Base-by-base conservation (phyloP, 2,329 filamentous ascomycete species). In the Colletotrichum camelliae region DNA sequence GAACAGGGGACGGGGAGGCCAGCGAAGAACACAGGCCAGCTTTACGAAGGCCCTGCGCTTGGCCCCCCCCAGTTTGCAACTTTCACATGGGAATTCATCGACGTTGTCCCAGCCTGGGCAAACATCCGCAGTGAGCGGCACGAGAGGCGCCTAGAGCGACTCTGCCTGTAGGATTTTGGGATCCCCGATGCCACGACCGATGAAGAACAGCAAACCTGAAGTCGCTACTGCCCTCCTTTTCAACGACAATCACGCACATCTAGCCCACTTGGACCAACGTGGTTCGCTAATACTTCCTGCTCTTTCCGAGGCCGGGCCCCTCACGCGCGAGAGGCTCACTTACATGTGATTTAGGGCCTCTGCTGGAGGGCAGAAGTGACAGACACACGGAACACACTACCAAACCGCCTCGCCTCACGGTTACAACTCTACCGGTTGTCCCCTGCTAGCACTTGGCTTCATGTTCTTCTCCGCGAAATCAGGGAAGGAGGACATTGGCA, bases 61-160 rank as follows among this genome's bases (percentile, higher is more conserved):
- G 43, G 39, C 27, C 61, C 10, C n/a, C 10, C 27, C n/a, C n/a
- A 21, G 35, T 39, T 64, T 43, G 43, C 35, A 48, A 69, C 52
- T 21, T n/a, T 74, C 74, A 76, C 74, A 76, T 74, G 74, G 70
- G 16, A 76, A 52, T 55, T 37, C 43, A 21, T 61, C 64, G 33
- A 37, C 35, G 12, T 31, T 33, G 37, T 52, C 43, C 39, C 27
- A 67, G 55, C 55, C 57, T 57, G 21, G 64, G 39, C 21, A 60
- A 48, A 68, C 18, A 64, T 57, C 57, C 73, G 58, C 52, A 16
- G 24, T 39, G n/a, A 55, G 24, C 31, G 60, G 33, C 16, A 21
- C 15, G 7, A 52, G 16, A 31, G 35, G 48, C 21, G 31, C 39
- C 39, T 35, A 27, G 31, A 18, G 48, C 64, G 37, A 68, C 35